Conservation (phyloP, 2,329 filamentous ascomycete species). For the Zopfia rhizophila region DNA sequence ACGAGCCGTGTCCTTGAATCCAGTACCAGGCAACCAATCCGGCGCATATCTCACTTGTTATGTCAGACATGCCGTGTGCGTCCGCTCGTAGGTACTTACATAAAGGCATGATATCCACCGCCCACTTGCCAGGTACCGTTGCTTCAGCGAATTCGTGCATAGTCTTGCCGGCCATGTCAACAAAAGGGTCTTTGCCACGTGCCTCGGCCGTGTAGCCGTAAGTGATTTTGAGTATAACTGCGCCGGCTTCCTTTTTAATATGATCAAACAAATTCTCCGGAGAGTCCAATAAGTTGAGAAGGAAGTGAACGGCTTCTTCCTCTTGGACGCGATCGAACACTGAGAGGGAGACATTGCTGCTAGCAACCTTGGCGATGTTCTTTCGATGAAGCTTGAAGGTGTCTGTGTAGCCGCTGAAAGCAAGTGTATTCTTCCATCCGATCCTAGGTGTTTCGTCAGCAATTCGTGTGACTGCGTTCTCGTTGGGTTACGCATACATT, state of each 20-base stretch:
- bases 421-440: slow-evolving; percentile 37
- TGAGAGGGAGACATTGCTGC: slow-evolving; percentile 30
- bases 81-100: slow-evolving; percentile 35
- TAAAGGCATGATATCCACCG: slow-evolving; percentile 59
- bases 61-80: slow-evolving; percentile 9
- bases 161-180: slow-evolving; percentile 53
- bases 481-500: slow-evolving; percentile 26
- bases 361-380: slow-evolving; percentile 39
- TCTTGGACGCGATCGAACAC: slow-evolving; percentile 41
- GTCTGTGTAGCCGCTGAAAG: slow-evolving; percentile 32
- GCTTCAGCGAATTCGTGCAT: slow-evolving; percentile 55
- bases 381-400: slow-evolving; percentile 36
- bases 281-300: slow-evolving; percentile 33
- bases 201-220: slow-evolving; percentile 58
- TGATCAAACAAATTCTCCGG: slow-evolving; percentile 38
- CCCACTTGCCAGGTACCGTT: slow-evolving; percentile 55
- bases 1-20: slow-evolving; percentile 56
- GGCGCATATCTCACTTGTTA: slow-evolving; percentile 52
- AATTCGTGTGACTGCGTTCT: neutral
- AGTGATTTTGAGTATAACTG: slow-evolving; percentile 39
- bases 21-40: slow-evolving; percentile 58
- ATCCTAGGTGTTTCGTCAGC: slow-evolving; percentile 23
- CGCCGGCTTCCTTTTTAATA: slow-evolving; percentile 39
- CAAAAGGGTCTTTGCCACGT: slow-evolving; percentile 54
- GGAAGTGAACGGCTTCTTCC: slow-evolving; percentile 39